Evolutionary conservation across 2,329 filamentous ascomycete species (phyloP), one percentile per base, ranked within the genome.

Genomic region (Fusarium irregulare): DNA sequence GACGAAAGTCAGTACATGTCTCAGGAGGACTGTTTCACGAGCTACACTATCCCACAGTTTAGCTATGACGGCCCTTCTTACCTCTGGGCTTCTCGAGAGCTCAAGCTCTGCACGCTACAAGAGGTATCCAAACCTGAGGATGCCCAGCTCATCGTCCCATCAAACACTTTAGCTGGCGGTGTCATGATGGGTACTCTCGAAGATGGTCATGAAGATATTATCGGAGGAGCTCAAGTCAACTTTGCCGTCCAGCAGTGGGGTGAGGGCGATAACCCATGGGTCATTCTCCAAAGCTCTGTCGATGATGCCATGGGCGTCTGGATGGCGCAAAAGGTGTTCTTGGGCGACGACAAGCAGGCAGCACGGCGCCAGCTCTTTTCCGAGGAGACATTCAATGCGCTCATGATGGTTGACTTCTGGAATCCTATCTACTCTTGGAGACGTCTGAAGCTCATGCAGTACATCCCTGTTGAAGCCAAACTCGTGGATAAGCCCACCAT

Each of bases 201-300:
- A 3, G 11, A 53, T 30, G 50, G 50, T 4, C 11, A 30, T 7
- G 50, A 53, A 20, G 13, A 21, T 6, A 53, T 53, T 7, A 2
- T 18, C 30, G 50, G 50, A 12, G 50, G 37, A 18, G n/a, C 10
- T 4, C 50, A 53, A 21, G 37, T 42, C 23, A 53, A 53, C 37
- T 53, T 53, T 23, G 50, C 50, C n/a, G 25, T 53, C 30, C 50
- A 53, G 23, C 50, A 53, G 16, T 53, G 37, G 37, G 50, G 50
- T 9, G 50, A 53, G 12, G 50, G 50, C 9, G 50, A 53, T 16
- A 53, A 53, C 37, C 50, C 50, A 11, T 53, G 50, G 50, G 50
- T 53, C 8, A 42, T 53, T 9, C 50, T 53, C 21, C 50, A 53
- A 27, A 53, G 50, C 9, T 53, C 50, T 42, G 25, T 53, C 5